Conservation (phyloP, 139 green algal species). For the Edaphochlamys debaryana region DNA sequence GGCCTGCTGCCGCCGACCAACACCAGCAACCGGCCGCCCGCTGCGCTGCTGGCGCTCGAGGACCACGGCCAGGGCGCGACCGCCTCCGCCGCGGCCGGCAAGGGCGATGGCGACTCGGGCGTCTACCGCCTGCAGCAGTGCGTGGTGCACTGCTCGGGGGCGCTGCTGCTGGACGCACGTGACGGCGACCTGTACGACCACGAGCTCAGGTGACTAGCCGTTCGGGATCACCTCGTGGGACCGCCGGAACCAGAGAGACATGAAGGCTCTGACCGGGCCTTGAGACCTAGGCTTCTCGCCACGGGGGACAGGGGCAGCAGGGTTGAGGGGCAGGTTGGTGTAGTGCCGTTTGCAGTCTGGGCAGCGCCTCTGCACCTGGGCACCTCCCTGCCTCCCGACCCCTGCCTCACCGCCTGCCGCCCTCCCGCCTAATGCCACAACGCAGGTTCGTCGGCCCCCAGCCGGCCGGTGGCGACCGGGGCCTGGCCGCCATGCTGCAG, state of each 20-base stretch:
- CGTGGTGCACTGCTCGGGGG: constrained; percentile 79
- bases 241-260: no score
- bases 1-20: background rate
- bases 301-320: no score
- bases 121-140: constrained; percentile 72
- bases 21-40: constrained; percentile 52
- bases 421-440: no score
- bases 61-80: constrained; percentile 37
- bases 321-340: no score
- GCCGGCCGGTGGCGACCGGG: background rate
- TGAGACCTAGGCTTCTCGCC: no score
- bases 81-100: background rate
- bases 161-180: constrained; percentile 78
- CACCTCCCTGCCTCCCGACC: no score
- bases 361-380: no score
- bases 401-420: no score
- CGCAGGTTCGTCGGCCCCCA: constrained; percentile 22
- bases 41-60: constrained; percentile 75
- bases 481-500: background rate
- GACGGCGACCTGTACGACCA: constrained; percentile 73
- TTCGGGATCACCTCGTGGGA: no score
- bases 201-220: constrained; percentile 35
- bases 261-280: no score
- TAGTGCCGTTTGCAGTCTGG: no score
- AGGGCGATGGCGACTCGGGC: constrained; percentile 58